Base-by-base conservation (phyloP, 2,329 filamentous ascomycete species). In the Colletotrichum plurivorum region DNA sequence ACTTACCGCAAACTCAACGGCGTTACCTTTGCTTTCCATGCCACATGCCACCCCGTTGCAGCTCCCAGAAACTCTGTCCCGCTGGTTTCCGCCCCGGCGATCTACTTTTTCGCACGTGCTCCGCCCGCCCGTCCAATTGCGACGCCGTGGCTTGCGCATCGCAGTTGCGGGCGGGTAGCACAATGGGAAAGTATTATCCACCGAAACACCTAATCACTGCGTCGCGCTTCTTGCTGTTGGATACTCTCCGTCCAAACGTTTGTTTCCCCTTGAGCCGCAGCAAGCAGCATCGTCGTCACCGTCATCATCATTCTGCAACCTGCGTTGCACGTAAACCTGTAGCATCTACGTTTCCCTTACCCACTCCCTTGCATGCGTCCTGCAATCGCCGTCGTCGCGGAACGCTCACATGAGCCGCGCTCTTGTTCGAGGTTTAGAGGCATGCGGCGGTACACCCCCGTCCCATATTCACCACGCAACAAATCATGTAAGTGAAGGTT, bases 31-130 rank as follows among this genome's bases (percentile, higher is more conserved):
- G 45, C 31, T 31, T 20, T 49, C 45, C 16, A 36, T 36, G 31
- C 7, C 31, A n/a, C 45, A 46, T 15, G 36, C 63, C 61, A 25
- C 56, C 45, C 52, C 52, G 41, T 61, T 27, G 31, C 59, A 49
- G 52, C 31, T 69, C 31, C 48, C 64, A 53, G 45, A 66, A 63
- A 53, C 25, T 22, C 63, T 55, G 66, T 67, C 67, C 62, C 57
- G 45, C 55, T 69, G 53, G 54, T 67, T 67, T 64, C 60, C 71
- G 65, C 54, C 52, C 58, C 61, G 69, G 25, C 65, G 64, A 71
- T 72, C 70, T 53, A 43, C 3, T 51, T 51, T 51, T 25, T 49
- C 20, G 20, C 54, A 20, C 49, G 41, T 46, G 48, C 39, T 54
- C 49, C 58, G 58, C 22, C 39, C 48, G 36, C 22, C 31, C 22